Base-by-base conservation (phyloP, 331 rosid genomes). In the Quercus tomentella region DNA sequence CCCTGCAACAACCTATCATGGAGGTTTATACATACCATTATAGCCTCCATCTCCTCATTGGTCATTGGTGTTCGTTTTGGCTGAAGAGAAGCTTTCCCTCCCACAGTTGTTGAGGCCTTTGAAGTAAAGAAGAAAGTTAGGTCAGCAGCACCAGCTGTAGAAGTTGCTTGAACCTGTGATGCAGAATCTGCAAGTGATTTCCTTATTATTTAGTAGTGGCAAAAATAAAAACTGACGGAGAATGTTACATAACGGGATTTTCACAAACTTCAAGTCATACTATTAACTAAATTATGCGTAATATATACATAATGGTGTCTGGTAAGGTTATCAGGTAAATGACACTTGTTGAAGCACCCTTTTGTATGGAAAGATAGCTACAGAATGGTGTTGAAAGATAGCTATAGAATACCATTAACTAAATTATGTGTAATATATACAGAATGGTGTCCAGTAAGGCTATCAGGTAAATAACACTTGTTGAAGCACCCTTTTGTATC, bases 71-170 rank as follows among this genome's bases (percentile, higher is more conserved):
- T 92, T 90, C 98, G 89, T 82, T 88, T 88, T 54, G 97, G 98
- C 79, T 94, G 98, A 84, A 84, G 90, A 81, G 98, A 95, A 75
- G 98, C 97, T 80, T 95, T 91, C 82, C 98, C 98, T 70, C 93
- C 98, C 20, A 85, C 22, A 15, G 91, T 70, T 76, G 82, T 17
- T 12, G 91, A 77, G 41, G 78, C 92, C 54, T 84, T 85, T 70
- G 91, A 83, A 75, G 88, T 56, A 2, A 93, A 85, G 81, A 88
- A 87, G 87, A 85, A 87, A 14, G 85, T 5, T 62, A 77, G 61
- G 77, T 21, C 80, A 54, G 83, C 86, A 81, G 76, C 78, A 33
- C 77, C 82, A 79, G 76, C 84, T 17, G 78, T 66, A 76, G 92
- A 56, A 45, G 83, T 56, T 79, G 80, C 77, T 72, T 84, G 89